These are phyloP conservation scores for Cryphonectria nitschkei DNA, from an alignment of 2,329 filamentous ascomycete species.

Conservation along the genomic window DNA sequence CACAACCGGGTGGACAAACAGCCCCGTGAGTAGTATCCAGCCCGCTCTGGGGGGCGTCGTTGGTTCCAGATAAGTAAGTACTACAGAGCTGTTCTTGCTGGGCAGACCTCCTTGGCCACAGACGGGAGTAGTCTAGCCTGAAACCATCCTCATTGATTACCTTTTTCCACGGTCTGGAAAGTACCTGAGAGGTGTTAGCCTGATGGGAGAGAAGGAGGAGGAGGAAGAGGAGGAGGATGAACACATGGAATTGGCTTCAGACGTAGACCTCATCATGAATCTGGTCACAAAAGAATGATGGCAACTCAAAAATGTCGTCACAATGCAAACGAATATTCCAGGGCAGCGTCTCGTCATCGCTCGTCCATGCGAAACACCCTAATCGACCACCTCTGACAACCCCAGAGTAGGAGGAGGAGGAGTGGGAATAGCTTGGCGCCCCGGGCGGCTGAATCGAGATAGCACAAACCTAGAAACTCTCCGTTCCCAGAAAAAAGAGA, in stretches of 20 bases:
- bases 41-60: background rate
- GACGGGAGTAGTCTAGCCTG: background rate
- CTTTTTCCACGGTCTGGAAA: background rate
- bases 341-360: background rate
- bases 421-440: background rate
- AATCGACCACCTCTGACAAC: background rate
- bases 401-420: background rate
- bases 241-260: background rate
- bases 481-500: background rate
- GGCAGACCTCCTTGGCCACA: background rate
- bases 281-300: background rate
- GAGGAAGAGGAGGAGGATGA: background rate
- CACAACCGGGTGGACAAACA: background rate
- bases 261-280: background rate
- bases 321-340: background rate
- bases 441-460: background rate
- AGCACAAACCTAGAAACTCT: background rate
- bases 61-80: background rate
- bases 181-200: background rate
- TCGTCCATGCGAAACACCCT: background rate
- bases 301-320: background rate
- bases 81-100: background rate
- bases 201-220: background rate
- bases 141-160: background rate
- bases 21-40: constrained; percentile 7